Base-by-base conservation (phyloP, 805 yeast species). In the Saturnispora besseyi region DNA sequence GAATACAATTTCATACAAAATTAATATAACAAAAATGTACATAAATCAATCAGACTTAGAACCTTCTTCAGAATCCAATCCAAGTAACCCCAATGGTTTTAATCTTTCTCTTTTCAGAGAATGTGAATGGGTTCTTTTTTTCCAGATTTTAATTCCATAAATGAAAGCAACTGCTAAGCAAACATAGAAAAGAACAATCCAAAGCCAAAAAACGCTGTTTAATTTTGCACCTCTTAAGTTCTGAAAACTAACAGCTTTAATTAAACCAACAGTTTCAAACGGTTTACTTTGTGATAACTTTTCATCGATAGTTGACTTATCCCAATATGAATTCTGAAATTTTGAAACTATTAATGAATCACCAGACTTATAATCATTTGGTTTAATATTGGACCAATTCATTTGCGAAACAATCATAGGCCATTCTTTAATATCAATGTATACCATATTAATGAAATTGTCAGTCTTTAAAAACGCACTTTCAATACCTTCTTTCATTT, bases 271-370 rank as follows among this genome's bases (percentile, higher is more conserved):
- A 21, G 50, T 48, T 10, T 48, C 51, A 4, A 43, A 33, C 9
- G 53, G 46, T 1, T 50, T 29, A 2, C 51, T 53, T 30, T 55
- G 43, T 1, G 46, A 45, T 30, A 62, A 31, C 40, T 52, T 48
- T 7, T 49, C 38, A 5, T 53, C 55, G 3, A 51, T 22, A 8
- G 10, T 9, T 24, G 49, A 48, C 13, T 44, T 38, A 44, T 59
- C 59, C 65, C 66, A 62, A 33, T 51, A 62, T 6, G 43, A 44
- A 24, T 55, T 51, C 7, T 53, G 57, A 51, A 61, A 73, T 54
- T 73, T 73, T 31, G 72, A 66, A 2, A 82, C 64, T 2, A 85
- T 62, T 1, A 85, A 58, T 0, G 78, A 68, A 60, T 84, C 87
- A 5, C 90, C 91, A 2, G 66, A 60, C 9, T 62, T 52, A 53